Conservation (phyloP, 768 basidiomycete genomes). For the Rhizopogon vinicolor region DNA sequence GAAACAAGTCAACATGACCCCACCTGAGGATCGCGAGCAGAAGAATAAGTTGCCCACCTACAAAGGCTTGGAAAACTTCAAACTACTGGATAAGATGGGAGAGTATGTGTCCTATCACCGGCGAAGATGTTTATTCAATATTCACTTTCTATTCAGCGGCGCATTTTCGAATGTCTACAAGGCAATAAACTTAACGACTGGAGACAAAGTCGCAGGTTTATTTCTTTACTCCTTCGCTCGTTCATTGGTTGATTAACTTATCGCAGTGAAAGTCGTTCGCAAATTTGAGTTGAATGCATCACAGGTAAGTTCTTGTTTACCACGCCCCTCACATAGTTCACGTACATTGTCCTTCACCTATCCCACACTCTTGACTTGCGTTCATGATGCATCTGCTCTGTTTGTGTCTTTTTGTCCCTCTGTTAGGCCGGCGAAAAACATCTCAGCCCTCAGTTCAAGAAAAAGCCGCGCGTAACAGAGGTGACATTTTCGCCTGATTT, state of each 20-base stretch:
- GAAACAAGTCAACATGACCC: constrained; percentile 52
- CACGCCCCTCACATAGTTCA: constrained; percentile 20
- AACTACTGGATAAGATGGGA: constrained; percentile 84
- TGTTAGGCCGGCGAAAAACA: constrained; percentile 87
- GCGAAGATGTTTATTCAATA: constrained; percentile 4
- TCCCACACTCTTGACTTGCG: constrained; percentile 18
- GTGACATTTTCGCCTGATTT: constrained; percentile 41
- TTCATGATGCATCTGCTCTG: constrained; percentile 6
- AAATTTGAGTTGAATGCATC: constrained; percentile 88
- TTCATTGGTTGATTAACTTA: constrained; percentile 8
- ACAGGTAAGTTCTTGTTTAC: constrained; percentile 61
- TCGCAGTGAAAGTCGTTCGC: constrained; percentile 85
- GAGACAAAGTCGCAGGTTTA: constrained; percentile 79
- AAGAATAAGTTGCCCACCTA: constrained; percentile 81
- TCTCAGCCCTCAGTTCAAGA: constrained; percentile 91
- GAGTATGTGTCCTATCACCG: constrained; percentile 55
- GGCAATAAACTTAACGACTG: constrained; percentile 71
- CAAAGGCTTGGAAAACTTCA: constrained; percentile 78
- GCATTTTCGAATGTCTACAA: constrained; percentile 99
- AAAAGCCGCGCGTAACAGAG: constrained; percentile 97
- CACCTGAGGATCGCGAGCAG: constrained; percentile 69
- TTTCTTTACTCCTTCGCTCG: constrained; percentile 9
- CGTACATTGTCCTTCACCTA: constrained; percentile 18
- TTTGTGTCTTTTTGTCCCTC: constrained; percentile 22
- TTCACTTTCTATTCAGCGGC: constrained; percentile 47